phyloP scores from a whole-genome alignment of 495 filamentous ascomycete species.

The Aspergillus ostianus region DNA sequence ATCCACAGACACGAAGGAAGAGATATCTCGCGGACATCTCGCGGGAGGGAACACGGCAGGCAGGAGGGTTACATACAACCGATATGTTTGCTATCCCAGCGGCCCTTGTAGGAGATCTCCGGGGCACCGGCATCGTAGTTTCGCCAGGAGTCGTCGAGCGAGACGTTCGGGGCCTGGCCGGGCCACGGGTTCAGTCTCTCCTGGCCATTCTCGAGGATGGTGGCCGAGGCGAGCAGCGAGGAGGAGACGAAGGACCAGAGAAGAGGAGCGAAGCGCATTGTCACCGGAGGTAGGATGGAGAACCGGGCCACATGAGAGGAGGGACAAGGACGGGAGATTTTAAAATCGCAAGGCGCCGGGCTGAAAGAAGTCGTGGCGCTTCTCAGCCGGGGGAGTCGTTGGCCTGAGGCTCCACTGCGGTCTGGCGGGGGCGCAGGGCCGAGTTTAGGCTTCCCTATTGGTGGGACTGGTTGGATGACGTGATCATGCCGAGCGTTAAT shows the following conservation, averaged over 20 bases:
- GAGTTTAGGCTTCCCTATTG: neutral
- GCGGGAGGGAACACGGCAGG: neutral
- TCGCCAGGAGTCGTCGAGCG: slow-evolving; percentile 37
- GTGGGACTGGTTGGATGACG: neutral
- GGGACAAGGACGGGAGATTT: neutral
- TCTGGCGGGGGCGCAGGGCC: no score
- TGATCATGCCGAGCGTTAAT: neutral
- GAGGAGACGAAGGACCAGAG: slow-evolving; percentile 11
- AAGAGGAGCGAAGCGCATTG: slow-evolving; percentile 6
- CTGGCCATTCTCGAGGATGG: slow-evolving; percentile 65
- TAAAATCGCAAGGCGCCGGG: neutral
- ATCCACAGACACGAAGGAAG: neutral
- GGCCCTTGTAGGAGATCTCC: slow-evolving; percentile 65
- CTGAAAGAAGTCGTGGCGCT: neutral
- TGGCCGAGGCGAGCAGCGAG: slow-evolving; percentile 30
- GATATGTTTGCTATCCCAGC: slow-evolving; percentile 65
- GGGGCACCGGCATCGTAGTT: slow-evolving; percentile 54
- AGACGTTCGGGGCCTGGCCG: slow-evolving; percentile 28
- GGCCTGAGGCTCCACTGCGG: neutral
- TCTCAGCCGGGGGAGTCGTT: neutral
- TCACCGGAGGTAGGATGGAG: neutral
- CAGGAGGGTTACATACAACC: slow-evolving; percentile 53
- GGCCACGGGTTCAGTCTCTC: slow-evolving; percentile 37
- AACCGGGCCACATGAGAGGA: neutral
- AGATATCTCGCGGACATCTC: no score